These are phyloP conservation scores for Capronia coronata DNA, from an alignment of 2,329 filamentous ascomycete species.

Conservation along the genomic window DNA sequence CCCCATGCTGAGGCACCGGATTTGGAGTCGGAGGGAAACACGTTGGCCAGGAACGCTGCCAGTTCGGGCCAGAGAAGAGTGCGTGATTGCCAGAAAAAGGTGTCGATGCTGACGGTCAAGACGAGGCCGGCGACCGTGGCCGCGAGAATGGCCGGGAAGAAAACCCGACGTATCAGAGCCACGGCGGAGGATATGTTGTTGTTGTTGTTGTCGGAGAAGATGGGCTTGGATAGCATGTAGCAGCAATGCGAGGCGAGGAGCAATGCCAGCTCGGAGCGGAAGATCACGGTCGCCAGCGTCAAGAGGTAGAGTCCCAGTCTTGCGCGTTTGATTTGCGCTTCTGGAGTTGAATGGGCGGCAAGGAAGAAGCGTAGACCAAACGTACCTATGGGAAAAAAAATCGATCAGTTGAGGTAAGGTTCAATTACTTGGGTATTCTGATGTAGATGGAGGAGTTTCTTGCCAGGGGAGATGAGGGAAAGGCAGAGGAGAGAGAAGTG, in stretches of 20 bases:
- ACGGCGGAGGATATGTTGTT: conserved; percentile 30
- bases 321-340: conserved; percentile 43
- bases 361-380: conserved; percentile 45
- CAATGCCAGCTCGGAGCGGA: conserved; percentile 82
- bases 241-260: conserved; percentile 63
- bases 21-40: conserved; percentile 60
- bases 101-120: conserved; percentile 71
- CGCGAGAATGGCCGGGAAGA: conserved; percentile 60
- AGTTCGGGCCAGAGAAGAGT: conserved; percentile 82
- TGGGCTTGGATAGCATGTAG: conserved; percentile 48
- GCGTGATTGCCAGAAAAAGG: conserved; percentile 77
- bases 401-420: background rate
- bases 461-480: no score
- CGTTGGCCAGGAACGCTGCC: conserved; percentile 84
- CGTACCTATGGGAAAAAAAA: conserved; percentile 31
- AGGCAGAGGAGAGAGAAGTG: no score
- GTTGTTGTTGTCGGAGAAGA: no score
- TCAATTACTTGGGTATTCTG: no score
- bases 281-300: conserved; percentile 73
- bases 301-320: conserved; percentile 66
- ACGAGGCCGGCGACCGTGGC: conserved; percentile 61
- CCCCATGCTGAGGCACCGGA: conserved; percentile 71
- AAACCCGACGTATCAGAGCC: conserved; percentile 28
- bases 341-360: conserved; percentile 34
- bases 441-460: no score